phyloP scores from a whole-genome alignment of 208 protist species.

The Leishmania amazonensis region DNA sequence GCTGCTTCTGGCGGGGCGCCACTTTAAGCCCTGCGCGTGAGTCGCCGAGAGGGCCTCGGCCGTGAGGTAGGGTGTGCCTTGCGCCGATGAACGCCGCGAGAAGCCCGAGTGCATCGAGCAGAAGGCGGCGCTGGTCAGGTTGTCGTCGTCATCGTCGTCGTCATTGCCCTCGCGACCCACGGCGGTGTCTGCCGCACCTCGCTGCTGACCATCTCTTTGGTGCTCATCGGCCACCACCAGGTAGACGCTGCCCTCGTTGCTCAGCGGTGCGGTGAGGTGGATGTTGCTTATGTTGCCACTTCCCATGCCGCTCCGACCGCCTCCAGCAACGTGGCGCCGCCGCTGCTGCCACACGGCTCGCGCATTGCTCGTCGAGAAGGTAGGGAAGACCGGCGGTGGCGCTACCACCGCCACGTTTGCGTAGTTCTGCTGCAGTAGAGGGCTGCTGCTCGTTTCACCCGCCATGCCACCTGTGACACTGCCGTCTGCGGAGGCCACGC shows the following conservation, averaged over 20 bases:
- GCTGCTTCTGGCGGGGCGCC: not conserved
- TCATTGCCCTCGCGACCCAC: not conserved
- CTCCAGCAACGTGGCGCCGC: not conserved
- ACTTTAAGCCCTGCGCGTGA: not conserved
- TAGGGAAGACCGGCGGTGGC: slow-evolving; percentile 16
- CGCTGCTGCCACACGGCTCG: slow-evolving; percentile 25
- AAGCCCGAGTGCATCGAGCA: slow-evolving; percentile 13
- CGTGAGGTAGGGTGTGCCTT: not conserved
- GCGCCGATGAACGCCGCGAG: slow-evolving; percentile 15
- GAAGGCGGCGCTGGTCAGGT: slow-evolving; percentile 26
- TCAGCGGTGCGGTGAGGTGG: not conserved
- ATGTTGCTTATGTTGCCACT: not conserved
- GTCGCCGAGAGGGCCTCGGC: not conserved
- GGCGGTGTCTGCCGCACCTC: not conserved
- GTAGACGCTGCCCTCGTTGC: slow-evolving; percentile 20
- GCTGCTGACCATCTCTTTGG: not conserved
- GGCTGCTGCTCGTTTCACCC: not conserved
- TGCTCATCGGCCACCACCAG: not conserved
- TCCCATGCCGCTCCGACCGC: not conserved
- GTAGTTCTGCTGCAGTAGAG: not conserved
- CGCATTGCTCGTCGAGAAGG: slow-evolving; percentile 4
- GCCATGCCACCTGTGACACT: not conserved
- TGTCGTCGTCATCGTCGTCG: not conserved
- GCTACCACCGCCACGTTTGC: slow-evolving; percentile 18
- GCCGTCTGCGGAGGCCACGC: slow-evolving; percentile 1